A percentile compares a stretch with the other conserved stretches of the same genome.
Conservation (phyloP, 2,329 filamentous ascomycete genomes). For the Fusarium sublunatum region DNA sequence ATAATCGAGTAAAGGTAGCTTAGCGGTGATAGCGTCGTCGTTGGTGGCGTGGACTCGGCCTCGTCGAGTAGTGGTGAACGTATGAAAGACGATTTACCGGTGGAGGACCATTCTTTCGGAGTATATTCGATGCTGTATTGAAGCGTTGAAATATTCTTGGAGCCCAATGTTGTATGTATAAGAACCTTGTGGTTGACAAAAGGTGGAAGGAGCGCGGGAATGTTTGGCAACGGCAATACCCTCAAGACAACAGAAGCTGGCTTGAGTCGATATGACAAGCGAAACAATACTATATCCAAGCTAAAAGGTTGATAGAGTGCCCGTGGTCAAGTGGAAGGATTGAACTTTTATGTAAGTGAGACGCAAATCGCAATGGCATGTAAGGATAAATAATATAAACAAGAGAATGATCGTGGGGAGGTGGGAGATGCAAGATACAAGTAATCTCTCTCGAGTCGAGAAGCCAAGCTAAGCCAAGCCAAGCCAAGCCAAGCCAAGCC, state of each 20-base stretch:
- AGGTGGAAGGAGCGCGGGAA: slow-evolving; percentile 24
- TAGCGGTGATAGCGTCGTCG: background rate
- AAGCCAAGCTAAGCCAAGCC: slow-evolving; percentile 34
- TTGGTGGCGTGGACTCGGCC: slow-evolving; percentile 1
- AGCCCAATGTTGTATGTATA: background rate
- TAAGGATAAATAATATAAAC: slow-evolving; percentile 12
- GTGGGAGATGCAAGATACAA: slow-evolving; percentile 35
- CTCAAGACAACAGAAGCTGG: too few relatives aligned
- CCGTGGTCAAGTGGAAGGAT: slow-evolving; percentile 1
- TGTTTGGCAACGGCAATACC: slow-evolving; percentile 2
- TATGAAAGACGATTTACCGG: slow-evolving; percentile 11
- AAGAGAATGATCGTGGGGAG: slow-evolving; percentile 24
- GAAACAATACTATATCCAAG: too few relatives aligned
- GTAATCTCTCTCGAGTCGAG: slow-evolving; percentile 27
- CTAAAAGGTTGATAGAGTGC: too few relatives aligned
- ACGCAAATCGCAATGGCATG: slow-evolving; percentile 27
- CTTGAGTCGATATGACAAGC: too few relatives aligned
- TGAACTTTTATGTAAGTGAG: slow-evolving; percentile 6
- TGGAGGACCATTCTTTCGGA: slow-evolving; percentile 26
- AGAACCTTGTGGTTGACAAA: background rate
- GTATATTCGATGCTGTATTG: slow-evolving; percentile 7
- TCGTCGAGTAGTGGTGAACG: slow-evolving; percentile 10
- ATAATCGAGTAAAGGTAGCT: background rate
- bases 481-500: slow-evolving; percentile 33
- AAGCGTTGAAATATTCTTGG: background rate